Base-by-base conservation (phyloP, 2,329 filamentous ascomycete species). In the Aspergillus sp. region DNA sequence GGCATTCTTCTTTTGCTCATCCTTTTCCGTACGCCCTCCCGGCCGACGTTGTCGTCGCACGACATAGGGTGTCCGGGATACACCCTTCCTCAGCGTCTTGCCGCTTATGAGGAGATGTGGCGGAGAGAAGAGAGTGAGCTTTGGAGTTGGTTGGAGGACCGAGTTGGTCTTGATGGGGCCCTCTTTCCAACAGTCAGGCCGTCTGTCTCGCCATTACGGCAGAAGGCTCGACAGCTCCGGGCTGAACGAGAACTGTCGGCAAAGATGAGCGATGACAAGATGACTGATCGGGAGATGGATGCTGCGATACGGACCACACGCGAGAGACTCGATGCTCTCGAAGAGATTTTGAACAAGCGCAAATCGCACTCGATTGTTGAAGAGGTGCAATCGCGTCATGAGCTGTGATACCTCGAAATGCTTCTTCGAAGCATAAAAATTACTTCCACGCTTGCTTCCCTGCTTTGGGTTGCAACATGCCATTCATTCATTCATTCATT, bases 21-120 rank as follows among this genome's bases (percentile, higher is more conserved):
- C 17, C 91, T 88, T 82, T 84, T 90, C 61, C 79, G 85, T 0
- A 50, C 62, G 10, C 58, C 64, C 5, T 63, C 66, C 42, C 49
- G 55, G 38, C 44, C 71, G 38, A 59, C 69, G 17, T 69, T 59
- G 53, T 72, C 53, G 1, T 72, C 53, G 1, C 57, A 61, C 47
- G 66, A 65, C 17, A 57, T 72, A 1, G 66, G 69, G 6, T 67
- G 66, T 20, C 61, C 68, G 0, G 68, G 68, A 13, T 61, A 74
- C 48, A 61, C 69, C 1, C 62, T 72, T 3, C 79, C 86, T 0
- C 83, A 90, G 47, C 81, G 90, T 5, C 71, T 90, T 13, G 83
- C 85, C 2, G 89, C 88, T 0, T 97, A 96, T 64, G 90, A 97
- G 57, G 88, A 95, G 69, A 86, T 97, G 62, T 98, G 91, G 90